Percentiles rank a stretch among this genome's conserved stretches.
Conservation (phyloP, 345 rosid genomes). For the Kernera saxatilis region DNA sequence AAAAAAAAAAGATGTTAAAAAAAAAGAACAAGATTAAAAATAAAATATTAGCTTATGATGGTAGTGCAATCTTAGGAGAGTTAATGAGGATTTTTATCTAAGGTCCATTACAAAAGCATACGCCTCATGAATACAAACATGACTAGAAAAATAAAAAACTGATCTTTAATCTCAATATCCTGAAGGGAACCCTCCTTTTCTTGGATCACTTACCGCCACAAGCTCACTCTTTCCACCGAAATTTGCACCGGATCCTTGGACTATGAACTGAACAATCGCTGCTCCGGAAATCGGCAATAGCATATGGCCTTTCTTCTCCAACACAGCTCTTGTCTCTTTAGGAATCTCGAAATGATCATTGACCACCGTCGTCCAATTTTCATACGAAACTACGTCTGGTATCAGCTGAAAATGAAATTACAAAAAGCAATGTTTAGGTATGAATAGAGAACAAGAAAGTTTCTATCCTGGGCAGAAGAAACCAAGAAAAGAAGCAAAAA, state of each 20-base stretch:
- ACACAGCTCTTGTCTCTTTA: constrained; percentile 28
- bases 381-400: constrained; percentile 41
- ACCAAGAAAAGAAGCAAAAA: not conserved
- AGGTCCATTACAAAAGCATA: no score
- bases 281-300: constrained; percentile 36
- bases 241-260: constrained; percentile 29
- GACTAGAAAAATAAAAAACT: no score
- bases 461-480: not conserved
- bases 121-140: no score
- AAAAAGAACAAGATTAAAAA: no score
- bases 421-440: not conserved
- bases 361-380: constrained; percentile 51
- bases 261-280: constrained; percentile 42
- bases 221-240: constrained; percentile 23
- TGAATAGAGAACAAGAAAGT: not conserved
- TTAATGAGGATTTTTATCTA: no score
- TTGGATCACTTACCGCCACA: constrained; percentile 55
- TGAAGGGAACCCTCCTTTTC: constrained; percentile 64
- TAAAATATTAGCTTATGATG: no score
- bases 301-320: constrained; percentile 42
- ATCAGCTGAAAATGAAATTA: constrained; percentile 31
- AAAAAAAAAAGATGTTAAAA: no score
- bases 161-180: constrained; percentile 42
- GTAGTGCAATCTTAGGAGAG: no score
- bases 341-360: constrained; percentile 48